phyloP scores from a whole-genome alignment of 2,329 filamentous ascomycete genomes.

The Verticillium klebahnii region DNA sequence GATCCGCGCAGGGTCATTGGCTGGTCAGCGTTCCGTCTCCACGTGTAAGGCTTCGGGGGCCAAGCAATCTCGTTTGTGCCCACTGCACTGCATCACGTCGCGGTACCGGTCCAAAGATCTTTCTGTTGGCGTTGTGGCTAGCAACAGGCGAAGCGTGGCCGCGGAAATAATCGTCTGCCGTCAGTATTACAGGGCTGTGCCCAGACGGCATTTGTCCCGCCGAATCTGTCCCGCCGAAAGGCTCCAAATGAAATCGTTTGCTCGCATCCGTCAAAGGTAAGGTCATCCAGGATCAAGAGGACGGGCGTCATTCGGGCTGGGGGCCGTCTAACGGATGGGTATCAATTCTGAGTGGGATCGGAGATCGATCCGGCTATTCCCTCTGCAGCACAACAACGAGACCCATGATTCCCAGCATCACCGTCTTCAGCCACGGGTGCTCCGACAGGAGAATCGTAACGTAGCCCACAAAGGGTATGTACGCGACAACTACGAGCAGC shows the following conservation, averaged over 20 bases:
- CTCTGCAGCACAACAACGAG: conserved; percentile 87
- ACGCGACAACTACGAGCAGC: conserved; percentile 62
- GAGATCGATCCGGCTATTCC: conserved; percentile 50
- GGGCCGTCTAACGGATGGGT: not conserved
- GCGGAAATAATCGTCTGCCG: too few species aligned
- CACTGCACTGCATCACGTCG: not conserved
- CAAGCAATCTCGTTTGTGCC: not conserved
- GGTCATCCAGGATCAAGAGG: too few species aligned
- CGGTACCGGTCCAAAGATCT: too few species aligned
- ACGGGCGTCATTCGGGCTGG: too few species aligned
- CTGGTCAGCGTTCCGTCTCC: not conserved
- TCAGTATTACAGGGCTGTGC: too few species aligned
- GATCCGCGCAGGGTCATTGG: not conserved
- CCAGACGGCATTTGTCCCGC: too few species aligned
- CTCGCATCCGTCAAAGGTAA: too few species aligned
- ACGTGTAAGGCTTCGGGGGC: not conserved
- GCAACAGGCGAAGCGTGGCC: too few species aligned
- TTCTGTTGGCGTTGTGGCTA: too few species aligned
- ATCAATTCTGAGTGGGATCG: not conserved
- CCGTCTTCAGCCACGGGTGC: conserved; percentile 95
- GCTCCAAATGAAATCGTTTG: too few species aligned
- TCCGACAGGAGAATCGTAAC: conserved; percentile 95
- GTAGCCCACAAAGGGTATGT: conserved; percentile 92
- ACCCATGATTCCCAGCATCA: conserved; percentile 92
- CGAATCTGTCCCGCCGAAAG: too few species aligned